phyloP scores from a whole-genome alignment of 306 rosid genomes.

The Oemleria cerasiformis region DNA sequence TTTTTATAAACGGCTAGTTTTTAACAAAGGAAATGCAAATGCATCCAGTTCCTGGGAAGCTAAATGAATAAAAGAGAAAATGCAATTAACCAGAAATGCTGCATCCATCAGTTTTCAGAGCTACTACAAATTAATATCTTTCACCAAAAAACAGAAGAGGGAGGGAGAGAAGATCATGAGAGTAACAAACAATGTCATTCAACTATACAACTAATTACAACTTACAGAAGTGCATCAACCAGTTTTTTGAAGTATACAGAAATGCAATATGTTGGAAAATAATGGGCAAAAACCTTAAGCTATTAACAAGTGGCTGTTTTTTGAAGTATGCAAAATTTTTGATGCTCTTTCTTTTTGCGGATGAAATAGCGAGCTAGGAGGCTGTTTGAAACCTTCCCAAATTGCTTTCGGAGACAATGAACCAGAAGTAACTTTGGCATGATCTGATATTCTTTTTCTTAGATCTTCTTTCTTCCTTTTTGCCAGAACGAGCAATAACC shows the following conservation, averaged over 20 bases:
- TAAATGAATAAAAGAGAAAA: constrained; percentile 33
- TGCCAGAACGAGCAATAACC: constrained; percentile 49
- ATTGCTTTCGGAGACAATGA: constrained; percentile 29
- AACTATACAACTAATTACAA: background rate
- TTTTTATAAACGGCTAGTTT: no score
- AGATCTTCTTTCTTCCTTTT: constrained; percentile 47
- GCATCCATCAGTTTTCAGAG: background rate
- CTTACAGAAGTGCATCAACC: background rate
- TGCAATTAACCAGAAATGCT: background rate
- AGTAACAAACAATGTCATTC: background rate
- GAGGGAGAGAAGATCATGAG: background rate
- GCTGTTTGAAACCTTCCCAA: constrained; percentile 24
- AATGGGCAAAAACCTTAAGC: background rate
- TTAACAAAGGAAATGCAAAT: constrained; percentile 95
- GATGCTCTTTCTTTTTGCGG: constrained; percentile 40
- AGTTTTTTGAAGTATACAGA: background rate
- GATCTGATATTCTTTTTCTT: constrained; percentile 34
- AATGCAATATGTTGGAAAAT: background rate
- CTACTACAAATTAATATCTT: background rate
- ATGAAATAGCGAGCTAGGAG: constrained; percentile 31
- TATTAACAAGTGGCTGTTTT: no score
- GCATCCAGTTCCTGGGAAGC: constrained; percentile 99
- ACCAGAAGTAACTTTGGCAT: constrained; percentile 24
- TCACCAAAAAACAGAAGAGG: background rate
- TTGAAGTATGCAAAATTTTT: no score